Evolutionary conservation across 108 stramenopile genomes (phyloP).

Genomic region (Cyclotella choctawhatcheeana): DNA sequence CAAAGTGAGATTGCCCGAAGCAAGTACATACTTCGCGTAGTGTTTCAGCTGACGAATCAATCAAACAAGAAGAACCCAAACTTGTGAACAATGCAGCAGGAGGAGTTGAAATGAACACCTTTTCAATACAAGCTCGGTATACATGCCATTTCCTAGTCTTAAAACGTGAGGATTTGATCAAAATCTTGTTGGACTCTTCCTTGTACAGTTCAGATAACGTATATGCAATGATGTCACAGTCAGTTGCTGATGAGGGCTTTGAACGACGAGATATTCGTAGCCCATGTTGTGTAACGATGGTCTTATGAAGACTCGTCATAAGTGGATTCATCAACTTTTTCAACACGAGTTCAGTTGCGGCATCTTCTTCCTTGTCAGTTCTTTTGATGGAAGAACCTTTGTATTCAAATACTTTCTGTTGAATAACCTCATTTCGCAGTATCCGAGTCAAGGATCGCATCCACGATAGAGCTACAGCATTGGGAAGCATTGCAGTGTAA

Average conservation of each 20-base stretch:
- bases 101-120: slow-evolving; percentile 36
- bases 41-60: slow-evolving; percentile 28
- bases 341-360: slow-evolving; percentile 14
- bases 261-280: background rate
- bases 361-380: slow-evolving; percentile 3
- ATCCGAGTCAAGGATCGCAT: slow-evolving; percentile 30
- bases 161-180: slow-evolving; percentile 28
- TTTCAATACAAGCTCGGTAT: slow-evolving; percentile 41
- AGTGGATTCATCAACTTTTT: slow-evolving; percentile 44
- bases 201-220: slow-evolving; percentile 36
- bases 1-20: slow-evolving; percentile 41
- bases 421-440: slow-evolving; percentile 22
- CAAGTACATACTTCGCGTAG: slow-evolving; percentile 30
- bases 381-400: background rate
- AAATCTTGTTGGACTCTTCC: slow-evolving; percentile 32
- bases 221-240: slow-evolving; percentile 20
- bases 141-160: slow-evolving; percentile 46
- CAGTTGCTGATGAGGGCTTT: background rate
- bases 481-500: slow-evolving; percentile 21
- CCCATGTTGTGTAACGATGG: slow-evolving; percentile 22
- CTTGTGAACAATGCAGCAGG: slow-evolving; percentile 27
- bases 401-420: background rate
- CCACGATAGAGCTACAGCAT: slow-evolving; percentile 21
- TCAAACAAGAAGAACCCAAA: slow-evolving; percentile 14
- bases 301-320: slow-evolving; percentile 28